Evolutionary conservation across 192 early-diverging fungal genomes (phyloP).

Genomic region (Podochytrium sp.): DNA sequence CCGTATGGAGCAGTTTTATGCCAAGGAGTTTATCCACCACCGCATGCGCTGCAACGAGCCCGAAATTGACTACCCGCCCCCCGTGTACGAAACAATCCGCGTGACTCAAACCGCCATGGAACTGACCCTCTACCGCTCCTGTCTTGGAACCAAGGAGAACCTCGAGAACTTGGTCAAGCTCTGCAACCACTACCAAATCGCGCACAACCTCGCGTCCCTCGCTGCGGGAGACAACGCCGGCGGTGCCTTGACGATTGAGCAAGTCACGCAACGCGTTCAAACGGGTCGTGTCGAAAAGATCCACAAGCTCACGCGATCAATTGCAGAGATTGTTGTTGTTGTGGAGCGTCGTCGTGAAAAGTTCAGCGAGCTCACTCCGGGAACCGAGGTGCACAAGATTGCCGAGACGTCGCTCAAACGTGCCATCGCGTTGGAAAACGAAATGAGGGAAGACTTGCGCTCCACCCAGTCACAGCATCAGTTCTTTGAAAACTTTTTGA

Average conservation of each 20-base stretch:
- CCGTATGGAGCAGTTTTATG: neutral
- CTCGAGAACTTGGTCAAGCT: neutral
- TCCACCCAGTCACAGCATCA: slow-evolving; percentile 14
- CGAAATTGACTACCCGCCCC: neutral
- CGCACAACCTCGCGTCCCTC: neutral
- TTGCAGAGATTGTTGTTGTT: too few species aligned
- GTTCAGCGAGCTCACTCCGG: too few species aligned
- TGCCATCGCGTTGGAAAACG: neutral
- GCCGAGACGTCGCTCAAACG: too few species aligned
- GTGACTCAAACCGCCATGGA: slow-evolving; percentile 7
- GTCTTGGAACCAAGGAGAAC: neutral
- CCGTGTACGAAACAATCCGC: neutral
- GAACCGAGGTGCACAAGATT: too few species aligned
- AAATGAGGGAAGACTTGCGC: neutral
- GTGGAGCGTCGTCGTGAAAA: too few species aligned
- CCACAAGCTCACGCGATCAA: too few species aligned
- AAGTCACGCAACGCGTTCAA: slow-evolving; percentile 19
- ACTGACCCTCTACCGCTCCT: slow-evolving; percentile 3
- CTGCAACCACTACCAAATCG: slow-evolving; percentile 26
- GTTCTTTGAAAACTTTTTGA: slow-evolving; percentile 19
- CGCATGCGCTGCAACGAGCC: slow-evolving; percentile 14
- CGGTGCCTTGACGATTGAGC: slow-evolving; percentile 6
- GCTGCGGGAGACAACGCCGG: neutral
- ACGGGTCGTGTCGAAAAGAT: neutral
- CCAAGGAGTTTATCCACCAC: slow-evolving; percentile 14